These are phyloP conservation scores for Mortierella sp. DNA, from an alignment of 371 early-diverging fungal species.

Conservation along the genomic window DNA sequence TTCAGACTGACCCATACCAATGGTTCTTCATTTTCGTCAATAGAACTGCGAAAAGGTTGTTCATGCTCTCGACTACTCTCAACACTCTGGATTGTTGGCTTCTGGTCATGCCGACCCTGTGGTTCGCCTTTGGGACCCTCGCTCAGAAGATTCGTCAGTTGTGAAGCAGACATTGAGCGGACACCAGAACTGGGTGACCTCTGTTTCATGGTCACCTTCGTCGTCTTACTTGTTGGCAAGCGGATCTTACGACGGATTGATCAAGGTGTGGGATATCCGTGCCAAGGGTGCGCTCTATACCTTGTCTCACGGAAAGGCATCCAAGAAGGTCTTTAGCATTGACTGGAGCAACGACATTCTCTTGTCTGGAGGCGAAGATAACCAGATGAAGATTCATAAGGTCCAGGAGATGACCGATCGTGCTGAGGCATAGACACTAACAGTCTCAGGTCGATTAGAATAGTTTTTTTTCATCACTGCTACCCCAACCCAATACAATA, in stretches of 20 bases:
- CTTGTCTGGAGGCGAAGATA: constrained; percentile 89
- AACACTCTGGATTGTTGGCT: constrained; percentile 78
- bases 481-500: background rate
- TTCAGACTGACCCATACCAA: background rate
- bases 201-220: constrained; percentile 90
- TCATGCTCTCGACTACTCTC: constrained; percentile 81
- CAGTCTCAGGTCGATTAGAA: no score
- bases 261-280: constrained; percentile 96
- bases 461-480: constrained; percentile 1
- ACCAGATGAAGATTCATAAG: constrained; percentile 80
- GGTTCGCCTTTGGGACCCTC: constrained; percentile 93
- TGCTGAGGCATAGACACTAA: constrained; percentile 30
- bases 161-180: constrained; percentile 85
- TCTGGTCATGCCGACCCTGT: constrained; percentile 90
- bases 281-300: constrained; percentile 85
- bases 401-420: constrained; percentile 60
- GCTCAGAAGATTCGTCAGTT: constrained; percentile 80
- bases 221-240: constrained; percentile 83
- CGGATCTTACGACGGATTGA: constrained; percentile 89
- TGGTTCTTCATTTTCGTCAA: background rate
- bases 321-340: constrained; percentile 84
- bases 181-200: constrained; percentile 87
- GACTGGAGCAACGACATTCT: constrained; percentile 85
- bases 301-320: constrained; percentile 59
- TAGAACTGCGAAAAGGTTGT: constrained; percentile 93